Conservation (phyloP, 164 flowering plant genomes). For the Chloranthus sessilifolius region DNA sequence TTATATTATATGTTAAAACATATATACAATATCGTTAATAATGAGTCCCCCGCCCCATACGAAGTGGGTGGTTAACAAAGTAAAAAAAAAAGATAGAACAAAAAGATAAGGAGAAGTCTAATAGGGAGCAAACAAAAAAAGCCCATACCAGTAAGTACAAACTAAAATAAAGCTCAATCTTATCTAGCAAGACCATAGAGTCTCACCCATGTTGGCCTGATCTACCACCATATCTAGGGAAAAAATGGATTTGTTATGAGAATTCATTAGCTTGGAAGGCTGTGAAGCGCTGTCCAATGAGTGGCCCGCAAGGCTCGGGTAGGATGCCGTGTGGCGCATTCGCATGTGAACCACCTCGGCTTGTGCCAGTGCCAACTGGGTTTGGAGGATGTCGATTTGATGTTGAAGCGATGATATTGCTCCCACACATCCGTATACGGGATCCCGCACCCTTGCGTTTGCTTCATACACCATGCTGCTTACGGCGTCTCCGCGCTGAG, state of each 20-base stretch:
- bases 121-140: too few relatives aligned
- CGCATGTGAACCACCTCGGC: slow-evolving; percentile 73
- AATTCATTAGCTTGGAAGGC: slow-evolving; percentile 20
- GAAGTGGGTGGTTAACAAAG: too few relatives aligned
- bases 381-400: slow-evolving; percentile 55
- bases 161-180: too few relatives aligned
- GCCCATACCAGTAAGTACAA: too few relatives aligned
- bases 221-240: slow-evolving; percentile 37
- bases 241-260: slow-evolving; percentile 32
- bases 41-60: too few relatives aligned
- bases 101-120: too few relatives aligned
- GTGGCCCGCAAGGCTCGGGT: slow-evolving; percentile 7
- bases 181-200: slow-evolving; percentile 65
- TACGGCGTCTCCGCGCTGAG: slow-evolving; percentile 72
- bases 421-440: slow-evolving; percentile 84
- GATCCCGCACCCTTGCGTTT: slow-evolving; percentile 76
- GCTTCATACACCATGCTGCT: slow-evolving; percentile 90
- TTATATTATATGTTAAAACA: too few relatives aligned
- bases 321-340: slow-evolving; percentile 32
- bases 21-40: too few relatives aligned
- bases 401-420: slow-evolving; percentile 76
- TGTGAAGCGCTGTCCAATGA: slow-evolving; percentile 16
- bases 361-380: slow-evolving; percentile 68
- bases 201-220: slow-evolving; percentile 42
- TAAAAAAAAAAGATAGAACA: too few relatives aligned